Conservation (phyloP, 305 asterid species). For the Fraxinus baroniana region DNA sequence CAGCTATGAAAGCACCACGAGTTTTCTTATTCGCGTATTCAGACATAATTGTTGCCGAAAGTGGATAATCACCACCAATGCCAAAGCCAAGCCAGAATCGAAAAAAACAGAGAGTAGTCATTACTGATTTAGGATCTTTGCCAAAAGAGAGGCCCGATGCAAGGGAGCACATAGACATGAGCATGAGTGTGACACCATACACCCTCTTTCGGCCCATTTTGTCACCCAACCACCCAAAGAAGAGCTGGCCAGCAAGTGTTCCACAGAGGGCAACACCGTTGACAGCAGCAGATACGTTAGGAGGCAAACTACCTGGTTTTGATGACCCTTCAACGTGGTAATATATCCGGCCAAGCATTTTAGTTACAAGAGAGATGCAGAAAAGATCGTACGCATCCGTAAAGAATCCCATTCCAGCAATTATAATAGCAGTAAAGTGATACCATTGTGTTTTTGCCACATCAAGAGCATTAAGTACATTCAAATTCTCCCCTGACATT, state of each 20-base stretch:
- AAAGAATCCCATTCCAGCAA: conserved; percentile 49
- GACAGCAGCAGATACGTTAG: conserved; percentile 42
- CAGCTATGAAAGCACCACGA: conserved; percentile 41
- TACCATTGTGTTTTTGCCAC: conserved; percentile 42
- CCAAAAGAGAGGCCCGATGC: conserved; percentile 46
- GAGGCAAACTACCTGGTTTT: conserved; percentile 41
- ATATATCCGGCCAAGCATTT: conserved; percentile 47
- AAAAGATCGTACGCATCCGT: conserved; percentile 47
- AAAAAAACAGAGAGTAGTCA: conserved; percentile 44
- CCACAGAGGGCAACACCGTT: conserved; percentile 49
- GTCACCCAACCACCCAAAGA: conserved; percentile 45
- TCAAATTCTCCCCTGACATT: conserved; percentile 38
- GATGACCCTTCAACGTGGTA: conserved; percentile 36
- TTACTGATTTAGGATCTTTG: conserved; percentile 31
- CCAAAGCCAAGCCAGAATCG: conserved; percentile 46
- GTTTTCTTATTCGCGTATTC: conserved; percentile 37
- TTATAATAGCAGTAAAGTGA: conserved; percentile 42
- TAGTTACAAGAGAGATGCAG: conserved; percentile 45
- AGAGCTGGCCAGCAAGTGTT: conserved; percentile 41
- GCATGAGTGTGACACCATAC: conserved; percentile 36
- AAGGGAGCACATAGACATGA: conserved; percentile 40
- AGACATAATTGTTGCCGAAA: conserved; percentile 46
- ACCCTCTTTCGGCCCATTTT: conserved; percentile 39
- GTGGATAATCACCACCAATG: conserved; percentile 43
- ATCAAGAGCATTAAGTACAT: conserved; percentile 37